Conservation (phyloP, 495 filamentous ascomycete species). For the Podospora australis region DNA sequence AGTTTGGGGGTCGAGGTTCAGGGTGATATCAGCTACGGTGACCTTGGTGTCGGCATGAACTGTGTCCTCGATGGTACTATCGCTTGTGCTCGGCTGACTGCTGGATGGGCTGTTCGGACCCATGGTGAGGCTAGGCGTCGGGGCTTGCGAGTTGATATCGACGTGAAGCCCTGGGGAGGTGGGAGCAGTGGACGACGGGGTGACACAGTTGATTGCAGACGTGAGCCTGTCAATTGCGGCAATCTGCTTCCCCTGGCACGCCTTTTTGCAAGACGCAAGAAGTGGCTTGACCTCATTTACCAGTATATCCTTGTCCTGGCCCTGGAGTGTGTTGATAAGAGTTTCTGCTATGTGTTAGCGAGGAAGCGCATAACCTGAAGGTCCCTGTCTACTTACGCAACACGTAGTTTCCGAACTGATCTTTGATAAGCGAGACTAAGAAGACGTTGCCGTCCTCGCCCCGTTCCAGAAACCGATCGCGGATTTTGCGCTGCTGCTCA, state of each 20-base stretch:
- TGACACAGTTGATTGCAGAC: conserved; percentile 5
- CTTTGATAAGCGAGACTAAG: conserved; percentile 72
- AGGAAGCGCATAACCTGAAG: too few relatives aligned
- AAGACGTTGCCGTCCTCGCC: conserved; percentile 60
- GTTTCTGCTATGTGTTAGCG: conserved; percentile 32
- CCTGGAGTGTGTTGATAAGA: conserved; percentile 53
- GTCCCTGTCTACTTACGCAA: conserved; percentile 62
- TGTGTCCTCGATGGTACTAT: conserved; percentile 43
- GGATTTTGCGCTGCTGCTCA: conserved; percentile 65
- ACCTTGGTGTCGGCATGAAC: conserved; percentile 9
- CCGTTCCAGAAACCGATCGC: conserved; percentile 53
- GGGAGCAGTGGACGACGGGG: conserved; percentile 20
- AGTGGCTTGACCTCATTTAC: conserved; percentile 69
- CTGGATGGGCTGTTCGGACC: conserved; percentile 62
- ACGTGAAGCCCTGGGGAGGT: conserved; percentile 35
- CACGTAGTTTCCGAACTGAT: conserved; percentile 94
- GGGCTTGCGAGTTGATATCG: conserved; percentile 45
- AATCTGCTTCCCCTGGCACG: conserved; percentile 72
- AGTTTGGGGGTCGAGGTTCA: neutral
- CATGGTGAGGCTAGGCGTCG: conserved; percentile 54
- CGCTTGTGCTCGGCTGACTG: conserved; percentile 53
- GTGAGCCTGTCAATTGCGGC: conserved; percentile 57
- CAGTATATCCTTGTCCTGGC: conserved; percentile 57
- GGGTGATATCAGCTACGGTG: neutral
- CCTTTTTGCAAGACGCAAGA: conserved; percentile 64